Percentiles rank a stretch among this genome's conserved stretches.
phyloP scores from a whole-genome alignment of 306 rosid species.

The Vigna hirtella region DNA sequence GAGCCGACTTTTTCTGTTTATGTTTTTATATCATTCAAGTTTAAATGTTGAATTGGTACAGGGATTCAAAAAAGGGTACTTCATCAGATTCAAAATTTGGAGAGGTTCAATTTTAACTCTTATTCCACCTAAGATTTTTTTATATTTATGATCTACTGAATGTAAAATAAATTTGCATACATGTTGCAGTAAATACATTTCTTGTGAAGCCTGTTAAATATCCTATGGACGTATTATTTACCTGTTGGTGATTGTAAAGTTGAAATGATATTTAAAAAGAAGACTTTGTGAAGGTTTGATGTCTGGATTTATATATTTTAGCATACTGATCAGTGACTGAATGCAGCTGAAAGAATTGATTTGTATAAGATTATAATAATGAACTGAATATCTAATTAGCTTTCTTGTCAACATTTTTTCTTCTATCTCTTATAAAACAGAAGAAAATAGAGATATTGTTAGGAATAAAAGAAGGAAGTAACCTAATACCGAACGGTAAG shows the following conservation, averaged over 20 bases:
- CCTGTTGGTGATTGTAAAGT: constrained; percentile 18
- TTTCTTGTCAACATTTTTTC: constrained; percentile 10
- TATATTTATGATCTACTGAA: background rate
- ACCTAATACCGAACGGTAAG: no score
- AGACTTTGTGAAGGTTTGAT: background rate
- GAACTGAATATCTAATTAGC: constrained; percentile 21
- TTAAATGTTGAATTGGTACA: constrained; percentile 59
- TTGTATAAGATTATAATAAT: constrained; percentile 15
- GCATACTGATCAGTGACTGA: no score
- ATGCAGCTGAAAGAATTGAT: constrained; percentile 21
- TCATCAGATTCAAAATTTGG: constrained; percentile 88
- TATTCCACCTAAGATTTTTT: constrained; percentile 26
- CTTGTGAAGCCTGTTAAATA: constrained; percentile 25
- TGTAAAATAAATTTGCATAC: constrained; percentile 15
- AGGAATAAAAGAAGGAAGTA: no score
- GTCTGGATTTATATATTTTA: background rate
- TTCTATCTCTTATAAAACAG: background rate
- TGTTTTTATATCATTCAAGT: constrained; percentile 36
- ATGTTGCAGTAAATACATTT: constrained; percentile 6
- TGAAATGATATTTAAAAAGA: constrained; percentile 1
- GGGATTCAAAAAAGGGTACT: constrained; percentile 79
- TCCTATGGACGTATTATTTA: constrained; percentile 28
- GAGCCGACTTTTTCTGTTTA: constrained; percentile 11
- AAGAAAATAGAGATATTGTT: background rate
- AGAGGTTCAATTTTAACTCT: constrained; percentile 71